Evolutionary conservation across 805 yeast species (phyloP).

Genomic region (Priceomyces melissophilus): DNA sequence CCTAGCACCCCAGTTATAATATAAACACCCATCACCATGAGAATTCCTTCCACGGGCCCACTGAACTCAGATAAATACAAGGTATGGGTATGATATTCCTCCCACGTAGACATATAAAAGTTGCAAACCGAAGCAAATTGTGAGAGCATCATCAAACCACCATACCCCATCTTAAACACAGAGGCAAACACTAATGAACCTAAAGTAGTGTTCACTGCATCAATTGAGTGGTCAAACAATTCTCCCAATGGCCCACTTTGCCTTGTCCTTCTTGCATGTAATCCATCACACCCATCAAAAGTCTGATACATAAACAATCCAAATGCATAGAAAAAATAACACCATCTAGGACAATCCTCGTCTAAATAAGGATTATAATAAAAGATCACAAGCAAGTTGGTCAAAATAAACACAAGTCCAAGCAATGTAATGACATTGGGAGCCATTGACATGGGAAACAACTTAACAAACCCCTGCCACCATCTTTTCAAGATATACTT

Average conservation of each 20-base stretch:
- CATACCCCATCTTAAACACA: constrained; percentile 72
- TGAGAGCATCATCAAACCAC: constrained; percentile 55
- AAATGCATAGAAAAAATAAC: constrained; percentile 70
- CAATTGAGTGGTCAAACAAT: constrained; percentile 84
- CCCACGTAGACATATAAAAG: constrained; percentile 92
- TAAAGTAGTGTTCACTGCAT: constrained; percentile 73
- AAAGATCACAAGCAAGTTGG: constrained; percentile 62
- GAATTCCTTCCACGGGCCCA: constrained; percentile 94
- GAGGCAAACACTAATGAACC: constrained; percentile 73
- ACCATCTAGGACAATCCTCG: constrained; percentile 67
- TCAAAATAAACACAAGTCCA: constrained; percentile 70
- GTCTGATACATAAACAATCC: constrained; percentile 91
- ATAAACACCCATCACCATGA: constrained; percentile 56
- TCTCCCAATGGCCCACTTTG: constrained; percentile 94
- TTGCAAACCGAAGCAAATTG: constrained; percentile 76
- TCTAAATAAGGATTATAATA: constrained; percentile 69
- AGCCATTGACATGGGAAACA: constrained; percentile 86
- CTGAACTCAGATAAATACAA: constrained; percentile 74
- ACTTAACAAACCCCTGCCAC: constrained; percentile 68
- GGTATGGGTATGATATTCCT: constrained; percentile 86
- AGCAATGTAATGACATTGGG: constrained; percentile 85
- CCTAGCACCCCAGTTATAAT: constrained; percentile 67
- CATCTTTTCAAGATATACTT: constrained; percentile 75
- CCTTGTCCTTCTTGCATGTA: constrained; percentile 94
- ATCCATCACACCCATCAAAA: constrained; percentile 94